phyloP scores from a whole-genome alignment of 805 yeast genomes.

The Pichia californica region DNA sequence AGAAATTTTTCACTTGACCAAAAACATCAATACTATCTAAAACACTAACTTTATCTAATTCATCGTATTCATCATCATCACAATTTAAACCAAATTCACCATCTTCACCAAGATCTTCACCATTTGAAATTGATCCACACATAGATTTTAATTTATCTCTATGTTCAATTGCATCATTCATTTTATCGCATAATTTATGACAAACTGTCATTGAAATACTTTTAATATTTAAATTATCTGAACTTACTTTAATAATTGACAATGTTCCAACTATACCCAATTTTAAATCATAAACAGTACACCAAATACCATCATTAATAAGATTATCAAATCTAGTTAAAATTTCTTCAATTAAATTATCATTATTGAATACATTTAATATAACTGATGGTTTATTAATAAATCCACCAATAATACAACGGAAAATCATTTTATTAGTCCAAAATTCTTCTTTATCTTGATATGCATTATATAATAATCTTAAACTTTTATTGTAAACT shows the following conservation, averaged over 20 bases:
- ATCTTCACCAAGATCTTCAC: not conserved
- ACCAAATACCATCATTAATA: constrained; percentile 7
- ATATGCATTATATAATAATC: constrained; percentile 6
- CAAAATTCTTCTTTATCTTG: constrained; percentile 15
- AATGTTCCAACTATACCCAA: constrained; percentile 43
- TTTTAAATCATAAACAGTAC: constrained; percentile 51
- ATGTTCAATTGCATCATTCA: constrained; percentile 41
- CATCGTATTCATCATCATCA: constrained; percentile 22
- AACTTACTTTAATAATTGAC: constrained; percentile 33
- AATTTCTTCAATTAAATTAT: constrained; percentile 5
- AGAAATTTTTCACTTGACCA: constrained; percentile 25
- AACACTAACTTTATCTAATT: constrained; percentile 27
- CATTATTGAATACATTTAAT: constrained; percentile 5
- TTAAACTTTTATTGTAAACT: constrained; percentile 5
- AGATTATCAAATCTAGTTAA: constrained; percentile 5
- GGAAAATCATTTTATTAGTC: constrained; percentile 5
- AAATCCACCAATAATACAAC: constrained; percentile 11
- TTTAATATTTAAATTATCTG: not conserved
- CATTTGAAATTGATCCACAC: constrained; percentile 17
- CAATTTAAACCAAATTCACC: not conserved
- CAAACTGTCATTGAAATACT: constrained; percentile 13
- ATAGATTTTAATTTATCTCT: constrained; percentile 34
- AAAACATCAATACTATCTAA: constrained; percentile 29
- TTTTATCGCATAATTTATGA: constrained; percentile 1
- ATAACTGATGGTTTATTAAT: constrained; percentile 5